A percentile compares a stretch with the other conserved stretches of the same genome.
These are phyloP conservation scores for Grigorovia transvaalensis DNA, from an alignment of 805 yeast species.

Conservation along the genomic window DNA sequence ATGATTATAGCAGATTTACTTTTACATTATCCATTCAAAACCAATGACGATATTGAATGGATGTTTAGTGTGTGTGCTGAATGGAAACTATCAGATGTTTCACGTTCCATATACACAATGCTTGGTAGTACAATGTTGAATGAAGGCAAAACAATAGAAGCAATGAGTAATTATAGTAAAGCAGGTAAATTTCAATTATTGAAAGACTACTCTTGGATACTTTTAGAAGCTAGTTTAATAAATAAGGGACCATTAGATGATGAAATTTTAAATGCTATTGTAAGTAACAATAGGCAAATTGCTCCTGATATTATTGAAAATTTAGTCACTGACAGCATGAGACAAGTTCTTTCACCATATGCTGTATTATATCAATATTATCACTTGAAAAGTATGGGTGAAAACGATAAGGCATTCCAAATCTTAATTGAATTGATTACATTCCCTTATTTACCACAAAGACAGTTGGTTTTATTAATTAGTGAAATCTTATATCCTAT, in stretches of 20 bases:
- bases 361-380: slow-evolving; percentile 49
- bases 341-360: slow-evolving; percentile 63
- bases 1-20: slow-evolving; percentile 42
- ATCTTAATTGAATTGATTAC: slow-evolving; percentile 17
- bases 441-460: slow-evolving; percentile 22
- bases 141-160: slow-evolving; percentile 51
- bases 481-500: slow-evolving; percentile 22
- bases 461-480: slow-evolving; percentile 19
- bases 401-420: slow-evolving; percentile 16
- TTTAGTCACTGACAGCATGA: slow-evolving; percentile 44
- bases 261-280: slow-evolving; percentile 41
- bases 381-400: slow-evolving; percentile 23
- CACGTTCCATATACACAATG: slow-evolving; percentile 42
- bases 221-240: slow-evolving; percentile 51
- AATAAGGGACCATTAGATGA: slow-evolving; percentile 47
- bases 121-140: slow-evolving; percentile 40
- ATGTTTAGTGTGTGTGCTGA: slow-evolving; percentile 62
- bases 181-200: slow-evolving; percentile 47
- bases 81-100: slow-evolving; percentile 48
- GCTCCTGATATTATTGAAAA: slow-evolving; percentile 22
- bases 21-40: slow-evolving; percentile 49
- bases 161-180: slow-evolving; percentile 52
- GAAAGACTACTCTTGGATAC: slow-evolving; percentile 44
- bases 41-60: slow-evolving; percentile 76
- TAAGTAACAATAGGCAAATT: slow-evolving; percentile 19